Percentiles rank a stretch among this genome's conserved stretches.
phyloP scores from a whole-genome alignment of 164 flowering plant genomes.

The Sedum album region DNA sequence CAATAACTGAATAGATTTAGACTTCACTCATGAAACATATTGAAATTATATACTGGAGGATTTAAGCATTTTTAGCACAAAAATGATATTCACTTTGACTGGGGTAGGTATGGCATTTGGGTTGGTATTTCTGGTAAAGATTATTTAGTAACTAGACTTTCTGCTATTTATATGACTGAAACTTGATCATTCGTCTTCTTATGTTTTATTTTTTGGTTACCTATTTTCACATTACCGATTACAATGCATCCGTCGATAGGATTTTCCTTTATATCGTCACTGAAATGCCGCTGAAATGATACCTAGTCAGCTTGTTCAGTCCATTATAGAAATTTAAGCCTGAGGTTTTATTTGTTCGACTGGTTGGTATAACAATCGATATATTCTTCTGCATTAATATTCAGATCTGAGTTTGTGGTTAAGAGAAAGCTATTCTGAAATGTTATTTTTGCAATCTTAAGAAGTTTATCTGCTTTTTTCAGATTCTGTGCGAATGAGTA shows the following conservation, averaged over 20 bases:
- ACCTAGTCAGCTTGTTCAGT: not conserved
- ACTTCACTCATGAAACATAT: not conserved
- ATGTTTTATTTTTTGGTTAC: not conserved
- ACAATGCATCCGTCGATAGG: not conserved
- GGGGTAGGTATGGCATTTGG: not conserved
- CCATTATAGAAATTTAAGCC: not conserved
- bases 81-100: not conserved
- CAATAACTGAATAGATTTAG: not conserved
- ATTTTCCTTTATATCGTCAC: not conserved
- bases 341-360: not conserved
- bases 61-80: not conserved
- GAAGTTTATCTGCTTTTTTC: not conserved
- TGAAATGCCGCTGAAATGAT: not conserved
- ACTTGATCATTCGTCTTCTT: not conserved
- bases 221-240: not conserved
- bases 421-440: not conserved
- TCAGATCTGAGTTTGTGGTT: not conserved
- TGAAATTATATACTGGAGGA: not conserved
- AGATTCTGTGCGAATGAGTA: slow-evolving; percentile 12
- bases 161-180: not conserved
- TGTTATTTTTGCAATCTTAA: not conserved
- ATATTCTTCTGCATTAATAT: not conserved
- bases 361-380: not conserved
- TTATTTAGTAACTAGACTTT: not conserved
- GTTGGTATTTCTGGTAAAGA: not conserved